A percentile compares a stretch with the other conserved stretches of the same genome.
phyloP scores from a whole-genome alignment of 306 rosid genomes.

The Notholithocarpus densiflorus region DNA sequence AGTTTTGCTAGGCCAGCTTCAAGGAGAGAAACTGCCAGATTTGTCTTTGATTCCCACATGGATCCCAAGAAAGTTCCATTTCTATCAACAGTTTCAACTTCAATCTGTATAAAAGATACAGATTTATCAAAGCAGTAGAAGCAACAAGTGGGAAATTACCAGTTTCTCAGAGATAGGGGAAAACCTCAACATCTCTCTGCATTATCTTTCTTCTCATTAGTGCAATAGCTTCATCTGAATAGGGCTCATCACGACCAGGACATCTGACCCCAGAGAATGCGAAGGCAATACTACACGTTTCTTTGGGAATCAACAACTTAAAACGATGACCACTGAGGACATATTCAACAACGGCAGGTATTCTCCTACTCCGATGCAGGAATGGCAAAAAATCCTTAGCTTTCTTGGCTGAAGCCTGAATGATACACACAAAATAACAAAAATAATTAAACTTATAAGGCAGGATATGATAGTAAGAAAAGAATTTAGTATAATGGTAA shows the following conservation, averaged over 20 bases:
- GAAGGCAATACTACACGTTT: constrained; percentile 95
- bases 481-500: constrained; percentile 6
- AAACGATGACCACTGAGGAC: constrained; percentile 99
- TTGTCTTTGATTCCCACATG: constrained; percentile 81
- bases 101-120: constrained; percentile 49
- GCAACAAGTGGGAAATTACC: constrained; percentile 8
- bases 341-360: constrained; percentile 95
- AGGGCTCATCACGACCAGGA: constrained; percentile 92
- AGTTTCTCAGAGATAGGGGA: constrained; percentile 17
- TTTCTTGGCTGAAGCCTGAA: constrained; percentile 82
- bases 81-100: constrained; percentile 93
- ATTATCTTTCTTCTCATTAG: constrained; percentile 92
- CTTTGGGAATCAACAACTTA: constrained; percentile 93
- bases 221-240: constrained; percentile 93
- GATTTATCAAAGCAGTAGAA: constrained; percentile 4
- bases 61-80: constrained; percentile 98
- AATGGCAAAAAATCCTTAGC: constrained; percentile 90
- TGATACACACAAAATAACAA: constrained; percentile 12
- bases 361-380: constrained; percentile 78
- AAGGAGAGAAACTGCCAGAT: constrained; percentile 68
- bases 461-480: background rate
- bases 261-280: constrained; percentile 94
- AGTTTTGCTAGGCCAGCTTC: constrained; percentile 95
- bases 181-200: constrained; percentile 98
- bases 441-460: background rate